Evolutionary conservation across 2,329 filamentous ascomycete species (phyloP).

Genomic region (Endocalyx cinctus): DNA sequence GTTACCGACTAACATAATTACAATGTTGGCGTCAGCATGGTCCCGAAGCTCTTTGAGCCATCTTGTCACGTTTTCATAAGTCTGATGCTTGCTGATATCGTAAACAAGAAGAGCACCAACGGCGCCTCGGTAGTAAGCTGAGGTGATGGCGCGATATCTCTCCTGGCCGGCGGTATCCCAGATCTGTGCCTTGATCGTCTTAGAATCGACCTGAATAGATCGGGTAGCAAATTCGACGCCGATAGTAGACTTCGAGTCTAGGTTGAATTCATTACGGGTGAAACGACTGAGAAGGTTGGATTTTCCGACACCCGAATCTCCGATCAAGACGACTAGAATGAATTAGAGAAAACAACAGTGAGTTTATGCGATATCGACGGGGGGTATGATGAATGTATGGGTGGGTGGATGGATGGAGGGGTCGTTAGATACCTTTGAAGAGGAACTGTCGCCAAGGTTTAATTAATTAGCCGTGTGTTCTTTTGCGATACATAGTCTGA

Average conservation of each 20-base stretch:
- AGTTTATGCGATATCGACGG: too few relatives aligned
- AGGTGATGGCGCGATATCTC: constrained; percentile 97
- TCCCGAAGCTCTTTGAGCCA: constrained; percentile 99
- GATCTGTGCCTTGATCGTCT: constrained; percentile 99
- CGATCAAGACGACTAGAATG: constrained; percentile 84
- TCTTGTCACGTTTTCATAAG: constrained; percentile 97
- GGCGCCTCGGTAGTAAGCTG: constrained; percentile 96
- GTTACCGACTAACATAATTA: constrained; percentile 99
- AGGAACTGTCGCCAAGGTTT: constrained; percentile 78
- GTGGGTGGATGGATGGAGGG: constrained; percentile 10
- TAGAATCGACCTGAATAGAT: constrained; percentile 97
- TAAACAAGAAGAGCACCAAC: constrained; percentile 97
- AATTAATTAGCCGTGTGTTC: too few relatives aligned
- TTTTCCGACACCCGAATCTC: constrained; percentile 99
- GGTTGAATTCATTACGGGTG: constrained; percentile 99
- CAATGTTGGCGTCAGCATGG: constrained; percentile 97
- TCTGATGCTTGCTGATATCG: constrained; percentile 99
- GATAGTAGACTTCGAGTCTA: constrained; percentile 99
- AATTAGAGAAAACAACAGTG: too few relatives aligned
- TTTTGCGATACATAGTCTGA: constrained; percentile 27
- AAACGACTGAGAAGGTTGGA: constrained; percentile 99
- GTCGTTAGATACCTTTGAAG: constrained; percentile 97
- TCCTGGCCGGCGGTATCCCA: constrained; percentile 99
- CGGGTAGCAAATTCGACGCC: constrained; percentile 98
- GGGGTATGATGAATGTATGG: constrained; percentile 20